phyloP scores from a whole-genome alignment of 2,329 filamentous ascomycete genomes.

The Cercospora sp. region DNA sequence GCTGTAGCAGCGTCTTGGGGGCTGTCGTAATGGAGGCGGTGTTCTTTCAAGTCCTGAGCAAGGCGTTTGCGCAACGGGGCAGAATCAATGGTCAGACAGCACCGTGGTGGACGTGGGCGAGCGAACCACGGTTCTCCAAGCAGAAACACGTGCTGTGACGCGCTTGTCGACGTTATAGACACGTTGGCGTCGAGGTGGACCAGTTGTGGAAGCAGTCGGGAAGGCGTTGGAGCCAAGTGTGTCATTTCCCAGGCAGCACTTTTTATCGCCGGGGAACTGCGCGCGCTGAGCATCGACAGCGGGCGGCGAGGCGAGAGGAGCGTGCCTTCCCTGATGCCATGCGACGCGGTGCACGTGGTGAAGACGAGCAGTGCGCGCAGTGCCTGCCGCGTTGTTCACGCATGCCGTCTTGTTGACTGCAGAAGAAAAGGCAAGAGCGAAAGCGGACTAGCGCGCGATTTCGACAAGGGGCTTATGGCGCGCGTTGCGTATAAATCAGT shows the following conservation, averaged over 20 bases:
- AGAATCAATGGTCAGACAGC: background rate
- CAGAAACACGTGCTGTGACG: background rate
- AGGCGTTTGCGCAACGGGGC: background rate
- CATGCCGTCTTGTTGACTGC: background rate
- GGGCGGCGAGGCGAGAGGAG: background rate
- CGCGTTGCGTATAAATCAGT: conserved; percentile 3
- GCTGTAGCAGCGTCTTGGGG: background rate
- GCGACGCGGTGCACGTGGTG: background rate
- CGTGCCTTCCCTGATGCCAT: background rate
- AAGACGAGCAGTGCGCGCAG: background rate
- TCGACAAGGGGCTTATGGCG: background rate
- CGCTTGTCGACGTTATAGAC: background rate
- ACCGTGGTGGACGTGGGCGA: background rate
- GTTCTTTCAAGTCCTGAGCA: background rate
- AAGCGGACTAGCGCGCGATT: background rate
- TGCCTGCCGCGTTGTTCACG: background rate
- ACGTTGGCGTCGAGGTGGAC: background rate
- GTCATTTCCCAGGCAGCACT: background rate
- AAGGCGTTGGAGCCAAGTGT: background rate
- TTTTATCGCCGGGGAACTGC: background rate
- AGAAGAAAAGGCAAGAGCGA: background rate
- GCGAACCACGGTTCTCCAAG: background rate
- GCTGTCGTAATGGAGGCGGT: background rate
- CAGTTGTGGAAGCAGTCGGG: background rate
- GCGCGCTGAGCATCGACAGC: background rate